Evolutionary conservation across 768 basidiomycete genomes (phyloP), one percentile per base, ranked within the genome.

Genomic region (Collybiopsis confluens): DNA sequence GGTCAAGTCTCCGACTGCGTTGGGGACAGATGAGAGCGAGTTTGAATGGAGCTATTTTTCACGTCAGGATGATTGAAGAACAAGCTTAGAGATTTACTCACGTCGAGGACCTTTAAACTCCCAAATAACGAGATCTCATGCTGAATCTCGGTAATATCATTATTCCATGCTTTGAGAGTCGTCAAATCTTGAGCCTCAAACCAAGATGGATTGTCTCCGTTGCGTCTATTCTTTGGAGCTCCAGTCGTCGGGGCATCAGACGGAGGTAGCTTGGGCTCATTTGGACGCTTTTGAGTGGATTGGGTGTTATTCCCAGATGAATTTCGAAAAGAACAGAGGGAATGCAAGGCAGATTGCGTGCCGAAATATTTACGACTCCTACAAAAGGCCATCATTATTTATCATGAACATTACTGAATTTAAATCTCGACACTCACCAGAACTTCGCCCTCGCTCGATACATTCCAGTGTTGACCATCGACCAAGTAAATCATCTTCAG

Each of bases 111-210:
- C 68, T 91, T 92, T 49, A 93, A 72, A 3, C 88, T 89, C 2
- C 90, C 90, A 63, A 93, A 93, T 42, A 92, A 74, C 0, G 87
- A 86, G 13, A 93, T 85, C 64, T 93, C 91, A 21, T 82, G 84
- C 59, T 92, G 90, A 26, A 93, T 76, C 62, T 89, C 87, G 16
- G 78, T 58, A 38, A 93, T 91, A 18, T 86, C 83, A 61, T 93
- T 92, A 61, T 83, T 86, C 80, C 86, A 86, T 15, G 83, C 83
- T 63, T 90, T 92, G 40, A 93, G 69, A 4, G 87, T 71, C 35
- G 80, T 78, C 20, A 93, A 69, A 67, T 93, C 90, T 63, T 88
- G 85, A 1, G 86, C 86, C 63, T 92, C 90, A 60, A 83, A 93
- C 88, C 90, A 90, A 1, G 86, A 75, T 11, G 86, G 82, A 20